These are phyloP conservation scores for Rubus parviflorus DNA, from an alignment of 306 rosid species.

Conservation along the genomic window DNA sequence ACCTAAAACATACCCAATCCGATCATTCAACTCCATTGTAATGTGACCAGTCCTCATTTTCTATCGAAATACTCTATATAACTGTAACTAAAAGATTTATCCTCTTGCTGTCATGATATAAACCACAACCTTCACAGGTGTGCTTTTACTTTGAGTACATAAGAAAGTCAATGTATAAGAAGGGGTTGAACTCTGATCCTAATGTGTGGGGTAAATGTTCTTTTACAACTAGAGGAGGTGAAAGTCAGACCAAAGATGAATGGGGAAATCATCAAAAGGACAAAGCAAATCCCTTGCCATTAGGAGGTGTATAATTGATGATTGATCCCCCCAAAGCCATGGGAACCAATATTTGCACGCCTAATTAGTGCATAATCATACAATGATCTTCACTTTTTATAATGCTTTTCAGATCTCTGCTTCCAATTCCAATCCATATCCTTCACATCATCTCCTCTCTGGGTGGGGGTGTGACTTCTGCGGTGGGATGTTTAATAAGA, in stretches of 20 bases:
- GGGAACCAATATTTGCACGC: conserved; percentile 10
- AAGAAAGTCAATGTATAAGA: too few relatives aligned
- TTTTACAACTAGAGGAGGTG: background rate
- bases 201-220: background rate
- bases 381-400: background rate
- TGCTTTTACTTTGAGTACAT: background rate
- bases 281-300: background rate
- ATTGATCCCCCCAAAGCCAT: background rate
- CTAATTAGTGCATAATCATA: conserved; percentile 12
- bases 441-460: background rate
- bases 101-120: background rate
- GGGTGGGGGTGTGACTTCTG: conserved; percentile 1
- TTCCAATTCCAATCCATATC: background rate
- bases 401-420: background rate
- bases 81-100: background rate
- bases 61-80: background rate
- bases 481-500: conserved; percentile 10
- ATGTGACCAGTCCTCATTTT: background rate
- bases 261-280: background rate
- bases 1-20: background rate
- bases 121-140: background rate
- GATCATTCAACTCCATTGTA: background rate
- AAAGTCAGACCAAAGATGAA: background rate
- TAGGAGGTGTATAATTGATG: background rate
- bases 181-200: background rate